These are phyloP conservation scores for Fusarium continuum DNA, from an alignment of 2,329 filamentous ascomycete species.

Conservation along the genomic window DNA sequence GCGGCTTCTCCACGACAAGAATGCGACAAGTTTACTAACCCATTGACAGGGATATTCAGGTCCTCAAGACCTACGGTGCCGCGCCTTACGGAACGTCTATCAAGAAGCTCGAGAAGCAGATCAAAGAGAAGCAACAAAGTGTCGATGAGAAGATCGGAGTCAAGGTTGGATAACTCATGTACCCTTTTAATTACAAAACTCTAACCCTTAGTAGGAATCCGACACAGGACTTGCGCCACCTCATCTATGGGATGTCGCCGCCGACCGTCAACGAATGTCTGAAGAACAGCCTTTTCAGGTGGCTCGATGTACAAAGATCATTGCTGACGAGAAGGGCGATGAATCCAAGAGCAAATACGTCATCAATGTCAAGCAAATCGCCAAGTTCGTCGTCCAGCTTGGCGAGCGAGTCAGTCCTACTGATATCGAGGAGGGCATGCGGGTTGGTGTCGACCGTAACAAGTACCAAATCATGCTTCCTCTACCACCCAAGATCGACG, in stretches of 20 bases:
- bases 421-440: conserved; percentile 99
- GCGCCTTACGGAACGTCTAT: conserved; percentile 92
- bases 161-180: conserved; percentile 63
- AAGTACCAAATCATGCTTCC: conserved; percentile 99
- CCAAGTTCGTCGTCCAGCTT: conserved; percentile 98
- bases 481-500: conserved; percentile 97
- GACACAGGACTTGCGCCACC: conserved; percentile 97
- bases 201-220: conserved; percentile 75
- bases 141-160: conserved; percentile 98
- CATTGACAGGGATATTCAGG: conserved; percentile 87
- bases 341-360: conserved; percentile 99
- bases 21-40: conserved; percentile 37
- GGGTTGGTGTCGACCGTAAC: conserved; percentile 96
- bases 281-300: conserved; percentile 99
- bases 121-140: conserved; percentile 98
- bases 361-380: conserved; percentile 99
- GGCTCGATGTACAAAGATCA: conserved; percentile 98
- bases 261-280: conserved; percentile 97
- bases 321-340: conserved; percentile 91
- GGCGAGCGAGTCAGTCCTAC: conserved; percentile 97
- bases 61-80: conserved; percentile 98
- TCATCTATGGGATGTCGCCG: conserved; percentile 98
- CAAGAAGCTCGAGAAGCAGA: conserved; percentile 98
- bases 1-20: background rate
- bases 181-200: background rate